Evolutionary conservation across 441 rosid species (phyloP).

Genomic region (Aquilaria agallochum): DNA sequence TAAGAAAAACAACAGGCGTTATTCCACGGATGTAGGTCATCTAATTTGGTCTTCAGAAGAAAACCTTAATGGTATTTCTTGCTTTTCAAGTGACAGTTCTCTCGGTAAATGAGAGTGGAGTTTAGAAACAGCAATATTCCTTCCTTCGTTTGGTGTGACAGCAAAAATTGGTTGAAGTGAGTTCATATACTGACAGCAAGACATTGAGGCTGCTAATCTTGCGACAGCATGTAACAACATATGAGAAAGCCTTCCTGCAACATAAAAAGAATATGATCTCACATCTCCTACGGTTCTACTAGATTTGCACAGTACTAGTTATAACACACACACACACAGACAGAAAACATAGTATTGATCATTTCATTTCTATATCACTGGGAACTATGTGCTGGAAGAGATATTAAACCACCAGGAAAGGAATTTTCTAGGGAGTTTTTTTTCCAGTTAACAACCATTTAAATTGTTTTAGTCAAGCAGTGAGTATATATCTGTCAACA

Average conservation of each 20-base stretch:
- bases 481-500: no score
- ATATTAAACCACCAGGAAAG: no score
- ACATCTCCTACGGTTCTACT: neutral
- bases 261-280: neutral
- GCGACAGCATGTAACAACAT: constrained; percentile 42
- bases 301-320: no score
- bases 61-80: constrained; percentile 57
- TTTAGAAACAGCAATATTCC: constrained; percentile 29
- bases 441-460: no score
- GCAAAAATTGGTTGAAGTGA: constrained; percentile 17
- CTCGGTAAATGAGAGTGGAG: constrained; percentile 40
- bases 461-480: no score
- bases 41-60: constrained; percentile 17
- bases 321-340: no score
- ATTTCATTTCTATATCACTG: no score
- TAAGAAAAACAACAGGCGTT: neutral
- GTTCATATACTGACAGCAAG: constrained; percentile 25
- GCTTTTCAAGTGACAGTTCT: constrained; percentile 30
- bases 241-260: constrained; percentile 37
- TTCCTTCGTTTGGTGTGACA: constrained; percentile 23
- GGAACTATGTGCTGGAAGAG: no score
- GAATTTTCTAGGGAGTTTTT: no score
- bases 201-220: constrained; percentile 42
- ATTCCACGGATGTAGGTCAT: constrained; percentile 2
- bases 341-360: no score